phyloP scores from a whole-genome alignment of 805 yeast genomes.

The Kluyveromyces dobzhanskii region DNA sequence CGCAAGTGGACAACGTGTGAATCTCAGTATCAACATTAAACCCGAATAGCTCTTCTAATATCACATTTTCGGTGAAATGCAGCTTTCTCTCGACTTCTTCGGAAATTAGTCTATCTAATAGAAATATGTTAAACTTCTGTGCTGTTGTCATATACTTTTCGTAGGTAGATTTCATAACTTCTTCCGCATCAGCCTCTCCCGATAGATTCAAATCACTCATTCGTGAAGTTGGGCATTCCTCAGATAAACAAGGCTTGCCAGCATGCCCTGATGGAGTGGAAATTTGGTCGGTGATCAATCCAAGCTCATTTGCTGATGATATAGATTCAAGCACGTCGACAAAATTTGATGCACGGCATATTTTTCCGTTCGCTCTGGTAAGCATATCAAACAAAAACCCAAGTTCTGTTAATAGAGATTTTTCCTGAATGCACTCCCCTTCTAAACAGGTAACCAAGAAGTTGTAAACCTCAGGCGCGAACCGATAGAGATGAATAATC shows the following conservation, averaged over 20 bases:
- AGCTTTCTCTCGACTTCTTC: conserved; percentile 21
- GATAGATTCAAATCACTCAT: neutral
- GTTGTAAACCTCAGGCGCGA: conserved; percentile 66
- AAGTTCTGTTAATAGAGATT: conserved; percentile 63
- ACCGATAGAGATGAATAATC: conserved; percentile 69
- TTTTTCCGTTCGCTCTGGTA: conserved; percentile 66
- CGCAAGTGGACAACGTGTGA: conserved; percentile 19
- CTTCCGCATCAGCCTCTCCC: neutral
- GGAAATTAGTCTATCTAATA: conserved; percentile 17
- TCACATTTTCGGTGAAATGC: conserved; percentile 12
- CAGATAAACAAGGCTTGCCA: neutral
- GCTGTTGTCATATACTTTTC: neutral
- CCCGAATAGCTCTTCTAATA: conserved; percentile 27
- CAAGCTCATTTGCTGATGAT: conserved; percentile 16
- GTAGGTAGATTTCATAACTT: neutral
- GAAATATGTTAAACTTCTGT: conserved; percentile 24
- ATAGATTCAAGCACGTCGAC: conserved; percentile 41
- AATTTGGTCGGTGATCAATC: conserved; percentile 6
- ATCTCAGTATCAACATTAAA: conserved; percentile 15
- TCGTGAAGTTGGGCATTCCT: neutral
- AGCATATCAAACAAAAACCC: conserved; percentile 93
- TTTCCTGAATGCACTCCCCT: conserved; percentile 38
- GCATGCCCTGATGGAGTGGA: conserved; percentile 1
- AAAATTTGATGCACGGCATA: conserved; percentile 78
- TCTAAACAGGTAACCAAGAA: conserved; percentile 49